phyloP scores from a whole-genome alignment of 352 stramenopile genomes.

The Thraustotheca clavata region DNA sequence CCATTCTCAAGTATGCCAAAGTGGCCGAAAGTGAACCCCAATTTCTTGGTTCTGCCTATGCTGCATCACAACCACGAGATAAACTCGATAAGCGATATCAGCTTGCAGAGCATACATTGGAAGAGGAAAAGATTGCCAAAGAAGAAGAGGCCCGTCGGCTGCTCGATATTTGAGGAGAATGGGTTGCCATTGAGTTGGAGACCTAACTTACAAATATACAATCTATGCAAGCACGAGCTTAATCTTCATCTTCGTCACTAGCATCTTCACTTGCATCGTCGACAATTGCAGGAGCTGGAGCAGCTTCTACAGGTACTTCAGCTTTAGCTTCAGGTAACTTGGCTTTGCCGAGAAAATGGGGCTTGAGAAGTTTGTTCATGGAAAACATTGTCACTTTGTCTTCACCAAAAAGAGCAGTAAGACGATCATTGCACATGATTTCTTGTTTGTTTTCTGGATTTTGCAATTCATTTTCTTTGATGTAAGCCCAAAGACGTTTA shows the following conservation, averaged over 20 bases:
- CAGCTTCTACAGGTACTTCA: not conserved
- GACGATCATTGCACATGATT: slow-evolving; percentile 30
- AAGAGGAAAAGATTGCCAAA: slow-evolving; percentile 68
- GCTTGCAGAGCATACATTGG: slow-evolving; percentile 60
- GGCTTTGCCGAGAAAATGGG: slow-evolving; percentile 27
- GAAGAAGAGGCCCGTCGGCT: slow-evolving; percentile 67
- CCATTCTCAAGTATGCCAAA: slow-evolving; percentile 83
- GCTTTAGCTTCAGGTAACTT: too few relatives aligned
- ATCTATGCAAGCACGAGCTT: not conserved
- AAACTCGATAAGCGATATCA: slow-evolving; percentile 71
- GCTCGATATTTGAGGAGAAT: slow-evolving; percentile 43
- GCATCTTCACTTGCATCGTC: not conserved
- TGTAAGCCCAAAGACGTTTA: slow-evolving; percentile 32
- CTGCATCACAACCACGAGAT: slow-evolving; percentile 30
- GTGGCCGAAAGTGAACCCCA: slow-evolving; percentile 56
- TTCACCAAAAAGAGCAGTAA: slow-evolving; percentile 25
- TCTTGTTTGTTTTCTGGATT: slow-evolving; percentile 29
- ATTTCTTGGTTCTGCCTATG: slow-evolving; percentile 56
- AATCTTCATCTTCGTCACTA: not conserved
- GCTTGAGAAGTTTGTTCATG: slow-evolving; percentile 30
- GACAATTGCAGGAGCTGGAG: not conserved
- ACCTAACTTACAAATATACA: slow-evolving; percentile 12
- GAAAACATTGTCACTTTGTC: slow-evolving; percentile 28
- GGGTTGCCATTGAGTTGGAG: not conserved
- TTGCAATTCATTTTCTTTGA: slow-evolving; percentile 30